Base-by-base conservation (phyloP, 2,329 filamentous ascomycete species). In the Trichoderma endophyticum region DNA sequence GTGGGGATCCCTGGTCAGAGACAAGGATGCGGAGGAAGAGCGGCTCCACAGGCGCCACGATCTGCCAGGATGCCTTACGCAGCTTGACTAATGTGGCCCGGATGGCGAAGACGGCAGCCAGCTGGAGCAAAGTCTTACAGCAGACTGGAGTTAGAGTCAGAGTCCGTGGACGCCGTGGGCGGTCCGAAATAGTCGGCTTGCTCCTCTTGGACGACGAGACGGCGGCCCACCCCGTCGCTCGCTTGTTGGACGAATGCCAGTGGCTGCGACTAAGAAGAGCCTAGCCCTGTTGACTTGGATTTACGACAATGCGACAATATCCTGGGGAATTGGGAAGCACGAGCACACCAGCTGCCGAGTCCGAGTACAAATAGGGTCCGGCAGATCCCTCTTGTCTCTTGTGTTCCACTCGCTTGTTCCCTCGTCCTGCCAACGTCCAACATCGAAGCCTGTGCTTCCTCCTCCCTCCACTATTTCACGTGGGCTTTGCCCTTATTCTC, bases 311-410 rank as follows among this genome's bases (percentile, higher is more conserved):
- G 18, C 34, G 26, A 62, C 39, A 62, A 30, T 26, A 34, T 60
- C 39, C 65, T 48, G 54, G 65, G 56, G 67, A 24, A 62, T 4
- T 36, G 15, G 39, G 7, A 43, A 61, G 66, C 56, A 48, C 36
- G 62, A 69, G 65, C 34, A 51, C 65, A 5, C 43, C 43, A n/a
- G 39, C 62, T 24, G 54, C 57, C 39, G 56, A 70, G 67, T 36
- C 57, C 39, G 57, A 70, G 67, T 62, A 70, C 67, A 70, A 70
- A 70, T 70, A 70, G 67, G 56, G 57, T 39, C 67, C 57, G 67
- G 67, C 67, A 62, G 67, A 70, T 62, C 67, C 67, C 56, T 62
- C 32, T 18, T 43, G 57, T 21, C 57, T 70, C 57, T 43, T 26
- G 63, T 57, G 63, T 69, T 48, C 66, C 66, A 18, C 66, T 69